These are phyloP conservation scores for Citrullus colocynthis DNA, from an alignment of 306 rosid species.

Conservation along the genomic window DNA sequence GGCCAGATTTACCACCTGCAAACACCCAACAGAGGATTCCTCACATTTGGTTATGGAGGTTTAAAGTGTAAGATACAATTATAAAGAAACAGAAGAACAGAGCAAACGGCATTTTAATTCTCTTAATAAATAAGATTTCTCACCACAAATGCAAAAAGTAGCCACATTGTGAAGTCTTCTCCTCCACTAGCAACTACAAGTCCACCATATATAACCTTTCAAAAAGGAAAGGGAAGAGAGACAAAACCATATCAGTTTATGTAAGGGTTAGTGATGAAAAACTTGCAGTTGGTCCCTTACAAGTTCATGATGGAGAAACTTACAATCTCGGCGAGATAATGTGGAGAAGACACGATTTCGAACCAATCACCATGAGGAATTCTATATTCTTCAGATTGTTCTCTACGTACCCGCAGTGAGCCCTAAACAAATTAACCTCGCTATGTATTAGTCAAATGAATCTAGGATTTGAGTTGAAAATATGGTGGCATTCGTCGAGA, in stretches of 20 bases:
- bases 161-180: slow-evolving; percentile 63
- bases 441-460: background rate
- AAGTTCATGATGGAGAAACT: slow-evolving; percentile 15
- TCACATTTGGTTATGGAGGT: background rate
- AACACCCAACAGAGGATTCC: background rate
- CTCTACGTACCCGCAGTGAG: slow-evolving; percentile 40
- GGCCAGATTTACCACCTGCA: slow-evolving; percentile 60
- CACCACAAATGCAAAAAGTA: slow-evolving; percentile 76
- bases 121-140: background rate
- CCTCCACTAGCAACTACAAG: slow-evolving; percentile 76
- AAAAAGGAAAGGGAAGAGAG: background rate
- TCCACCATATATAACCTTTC: slow-evolving; percentile 71
- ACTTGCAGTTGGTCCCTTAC: background rate
- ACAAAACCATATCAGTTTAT: background rate
- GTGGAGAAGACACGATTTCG: slow-evolving; percentile 68
- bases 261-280: background rate
- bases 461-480: background rate
- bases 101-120: background rate
- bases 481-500: background rate
- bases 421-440: slow-evolving; percentile 34
- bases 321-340: slow-evolving; percentile 87
- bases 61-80: background rate
- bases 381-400: slow-evolving; percentile 42
- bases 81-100: background rate
- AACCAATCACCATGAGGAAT: slow-evolving; percentile 91